Evolutionary conservation across 1,139 yeast species (phyloP).

Genomic region (Suhomyces chickasaworum): DNA sequence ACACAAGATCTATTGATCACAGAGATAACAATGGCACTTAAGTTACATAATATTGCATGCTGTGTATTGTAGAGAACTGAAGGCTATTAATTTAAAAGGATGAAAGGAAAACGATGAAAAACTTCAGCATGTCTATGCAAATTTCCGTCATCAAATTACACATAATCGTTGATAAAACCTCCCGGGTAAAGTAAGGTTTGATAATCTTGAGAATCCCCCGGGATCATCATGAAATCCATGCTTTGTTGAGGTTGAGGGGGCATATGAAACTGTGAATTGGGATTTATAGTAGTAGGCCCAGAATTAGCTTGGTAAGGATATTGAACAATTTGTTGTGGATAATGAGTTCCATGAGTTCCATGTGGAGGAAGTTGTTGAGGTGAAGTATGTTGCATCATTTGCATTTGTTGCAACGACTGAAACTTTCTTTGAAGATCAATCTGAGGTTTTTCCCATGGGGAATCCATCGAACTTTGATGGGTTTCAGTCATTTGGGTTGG

Average conservation of each 20-base stretch:
- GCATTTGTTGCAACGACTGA: conserved; percentile 26
- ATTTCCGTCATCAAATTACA: conserved; percentile 3
- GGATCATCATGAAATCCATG: conserved; percentile 23
- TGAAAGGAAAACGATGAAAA: neutral
- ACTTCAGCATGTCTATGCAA: conserved; percentile 6
- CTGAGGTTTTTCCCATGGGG: conserved; percentile 23
- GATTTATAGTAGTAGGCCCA: neutral
- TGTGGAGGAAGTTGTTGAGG: conserved; percentile 10
- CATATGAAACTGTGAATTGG: conserved; percentile 8
- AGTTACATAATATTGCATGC: conserved; percentile 8
- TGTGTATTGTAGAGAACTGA: conserved; percentile 7
- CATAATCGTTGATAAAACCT: conserved; percentile 14
- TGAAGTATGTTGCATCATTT: conserved; percentile 15
- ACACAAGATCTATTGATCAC: neutral
- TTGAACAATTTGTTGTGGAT: conserved; percentile 13
- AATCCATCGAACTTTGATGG: conserved; percentile 3
- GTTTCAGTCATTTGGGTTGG: conserved; percentile 2
- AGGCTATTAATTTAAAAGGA: conserved; percentile 3
- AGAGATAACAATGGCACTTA: neutral
- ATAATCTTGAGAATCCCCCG: conserved; percentile 18
- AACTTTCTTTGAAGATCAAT: conserved; percentile 25
- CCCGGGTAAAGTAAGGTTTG: conserved; percentile 18
- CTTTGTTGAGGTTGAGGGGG: conserved; percentile 14
- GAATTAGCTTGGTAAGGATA: conserved; percentile 14
- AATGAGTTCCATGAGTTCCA: conserved; percentile 4